These are phyloP conservation scores for Cynara cardunculus DNA, from an alignment of 129 eudicot species.

Conservation along the genomic window DNA sequence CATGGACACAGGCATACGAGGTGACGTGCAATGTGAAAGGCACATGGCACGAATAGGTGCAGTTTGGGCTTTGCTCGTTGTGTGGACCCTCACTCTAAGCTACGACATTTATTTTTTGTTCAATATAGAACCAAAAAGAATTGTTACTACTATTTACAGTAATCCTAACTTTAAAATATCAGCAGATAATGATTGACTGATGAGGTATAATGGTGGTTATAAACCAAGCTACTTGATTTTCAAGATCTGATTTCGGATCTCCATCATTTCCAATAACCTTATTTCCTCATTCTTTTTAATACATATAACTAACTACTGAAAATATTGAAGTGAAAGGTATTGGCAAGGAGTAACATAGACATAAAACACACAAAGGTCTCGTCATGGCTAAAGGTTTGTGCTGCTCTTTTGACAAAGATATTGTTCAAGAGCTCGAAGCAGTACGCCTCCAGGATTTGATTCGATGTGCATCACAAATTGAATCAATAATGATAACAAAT, in stretches of 20 bases:
- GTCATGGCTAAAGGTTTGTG: not conserved
- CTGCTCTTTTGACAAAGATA: not conserved
- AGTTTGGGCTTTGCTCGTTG: not conserved
- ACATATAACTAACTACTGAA: not conserved
- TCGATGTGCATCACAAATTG: not conserved
- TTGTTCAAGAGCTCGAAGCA: not conserved
- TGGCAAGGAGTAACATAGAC: not conserved
- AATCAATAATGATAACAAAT: not conserved
- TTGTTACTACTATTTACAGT: not conserved
- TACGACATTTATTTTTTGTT: not conserved
- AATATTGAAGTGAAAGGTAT: not conserved
- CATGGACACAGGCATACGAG: not conserved
- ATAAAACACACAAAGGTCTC: not conserved
- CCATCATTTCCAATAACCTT: not conserved
- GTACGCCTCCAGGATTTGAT: not conserved
- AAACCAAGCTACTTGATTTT: not conserved
- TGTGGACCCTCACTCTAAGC: not conserved
- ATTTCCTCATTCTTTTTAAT: not conserved
- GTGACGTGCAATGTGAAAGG: not conserved
- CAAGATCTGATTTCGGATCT: not conserved
- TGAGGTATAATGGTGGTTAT: constrained; percentile 6
- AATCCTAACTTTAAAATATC: not conserved
- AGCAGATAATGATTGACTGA: not conserved
- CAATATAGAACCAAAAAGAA: not conserved
- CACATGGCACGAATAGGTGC: not conserved